Conservation (phyloP, 768 basidiomycete genomes). For the Boletus rubropictus region DNA sequence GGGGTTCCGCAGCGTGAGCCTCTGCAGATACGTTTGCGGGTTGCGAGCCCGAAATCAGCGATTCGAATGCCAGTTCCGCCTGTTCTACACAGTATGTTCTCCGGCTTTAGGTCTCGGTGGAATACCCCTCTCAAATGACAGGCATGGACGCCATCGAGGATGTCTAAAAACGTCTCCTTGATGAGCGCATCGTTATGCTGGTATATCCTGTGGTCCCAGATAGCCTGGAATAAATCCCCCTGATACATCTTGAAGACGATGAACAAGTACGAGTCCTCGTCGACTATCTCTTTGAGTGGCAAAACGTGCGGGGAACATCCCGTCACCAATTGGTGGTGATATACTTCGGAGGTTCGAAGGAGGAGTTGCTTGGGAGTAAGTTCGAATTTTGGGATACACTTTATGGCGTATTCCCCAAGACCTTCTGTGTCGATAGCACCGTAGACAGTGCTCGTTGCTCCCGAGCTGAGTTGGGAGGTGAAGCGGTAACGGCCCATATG, state of each 20-base stretch:
- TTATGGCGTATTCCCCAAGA: slow-evolving; percentile 57
- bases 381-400: slow-evolving; percentile 61
- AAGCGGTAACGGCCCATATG: slow-evolving; percentile 55
- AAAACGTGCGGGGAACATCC: slow-evolving; percentile 62
- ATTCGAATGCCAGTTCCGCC: slow-evolving; percentile 52
- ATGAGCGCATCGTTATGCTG: slow-evolving; percentile 56
- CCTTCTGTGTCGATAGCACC: slow-evolving; percentile 51
- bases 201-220: slow-evolving; percentile 53
- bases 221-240: slow-evolving; percentile 70
- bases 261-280: slow-evolving; percentile 58
- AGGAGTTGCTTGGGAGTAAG: slow-evolving; percentile 49
- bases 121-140: slow-evolving; percentile 68
- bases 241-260: slow-evolving; percentile 55
- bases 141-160: slow-evolving; percentile 72
- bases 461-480: slow-evolving; percentile 58
- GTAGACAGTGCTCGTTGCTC: slow-evolving; percentile 77
- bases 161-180: slow-evolving; percentile 65
- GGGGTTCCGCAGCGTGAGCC: slow-evolving; percentile 57
- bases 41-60: slow-evolving; percentile 77
- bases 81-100: slow-evolving; percentile 62
- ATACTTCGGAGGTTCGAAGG: slow-evolving; percentile 66
- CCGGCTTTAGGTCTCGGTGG: slow-evolving; percentile 87
- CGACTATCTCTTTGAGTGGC: slow-evolving; percentile 58
- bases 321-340: slow-evolving; percentile 47
- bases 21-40: slow-evolving; percentile 37